Evolutionary conservation across 257 asterid genomes (phyloP), one percentile per base, ranked within the genome.

Genomic region (Petrea volubilis): DNA sequence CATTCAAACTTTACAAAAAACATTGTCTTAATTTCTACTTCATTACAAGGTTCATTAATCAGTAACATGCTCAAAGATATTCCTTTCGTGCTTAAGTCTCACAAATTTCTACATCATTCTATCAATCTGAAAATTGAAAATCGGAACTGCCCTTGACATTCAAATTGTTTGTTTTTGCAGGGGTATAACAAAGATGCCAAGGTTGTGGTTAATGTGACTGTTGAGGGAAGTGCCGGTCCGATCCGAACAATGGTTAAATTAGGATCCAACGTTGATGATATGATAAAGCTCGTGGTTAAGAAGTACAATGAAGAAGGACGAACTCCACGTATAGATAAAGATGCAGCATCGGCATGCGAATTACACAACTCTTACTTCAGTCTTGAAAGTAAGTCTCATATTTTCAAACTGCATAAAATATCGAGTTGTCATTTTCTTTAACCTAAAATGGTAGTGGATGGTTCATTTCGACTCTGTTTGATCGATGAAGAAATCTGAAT

Each of bases 181-280:
- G 82, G 81, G 46, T 88, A 72, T 46, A 68, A 78, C 20, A 85
- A 79, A 75, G 96, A 91, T 27, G 79, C 88, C 23, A 91, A 91
- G 76, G 96, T 88, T 67, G 95, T 91, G 31, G 81, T 91, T 31
- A 81, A 75, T 78, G 96, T 91, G 68, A 85, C 86, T 10, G 89
- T 91, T 7, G 96, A 87, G 67, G 95, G 92, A 34, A 88, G 96
- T 59, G 92, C 95, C 0, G 97, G 96, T 9, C 92, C 97, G 0
- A 77, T 91, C 6, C 83, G 88, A 24, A 71, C 91, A 0, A 76
- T 89, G 95, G 84, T 88, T n/a, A 87, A 84, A 74, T 77, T 91
- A 75, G 89, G 95, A 68, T 83, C 88, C 0, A 87, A 73, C 64
- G 86, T 91, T 4, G 95, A 85, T 18, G 96, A 91, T 50, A 74